Evolutionary conservation across 257 asterid species (phyloP), one percentile per base, ranked within the genome.

Genomic region (Salvia splendens): DNA sequence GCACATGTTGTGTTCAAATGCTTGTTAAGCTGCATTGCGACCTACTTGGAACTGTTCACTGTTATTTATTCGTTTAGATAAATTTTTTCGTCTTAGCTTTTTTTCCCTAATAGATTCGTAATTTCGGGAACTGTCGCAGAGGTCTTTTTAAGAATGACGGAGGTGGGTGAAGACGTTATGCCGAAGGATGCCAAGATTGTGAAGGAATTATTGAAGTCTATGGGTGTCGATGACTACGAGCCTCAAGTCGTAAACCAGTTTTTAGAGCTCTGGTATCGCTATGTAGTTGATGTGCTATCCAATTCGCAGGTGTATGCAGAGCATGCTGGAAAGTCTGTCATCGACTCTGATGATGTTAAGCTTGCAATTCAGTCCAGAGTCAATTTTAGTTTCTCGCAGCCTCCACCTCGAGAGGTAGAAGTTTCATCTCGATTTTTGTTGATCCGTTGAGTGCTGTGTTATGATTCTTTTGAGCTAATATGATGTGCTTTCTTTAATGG

Each of bases 361-460:
- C 96, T 92, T 62, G 87, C 97, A 2, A 86, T 89, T 73, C 96
- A 92, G 73, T 85, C 95, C 9, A 89, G 89, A 81, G 87, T 89
- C 76, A 86, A 86, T 73, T 87, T 84, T 70, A 89, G 96, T 78
- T 89, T 92, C 93, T 87, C 97, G 0, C 98, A 89, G 75, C 97
- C 96, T 72, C 98, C 98, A 4, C 96, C 92, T 0, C 83, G 96
- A n/a, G 93, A 89, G 96, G 98, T 89, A 85, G 55, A n/a, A n/a
- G n/a, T 30, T 36, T 20, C 24, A 20, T 54, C 40, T 53, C 38
- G 60, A 58, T 59, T 43, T 24, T 3, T 33, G 24, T n/a, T n/a
- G n/a, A n/a, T n/a, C n/a, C n/a, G n/a, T n/a, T n/a, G n/a, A n/a
- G n/a, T n/a, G n/a, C n/a, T n/a, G n/a, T n/a, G n/a, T n/a, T n/a